Percentiles rank a stretch among this genome's conserved stretches.
Conservation (phyloP, 176 grass and related monocot genomes). For the Lolium multiflorum region DNA sequence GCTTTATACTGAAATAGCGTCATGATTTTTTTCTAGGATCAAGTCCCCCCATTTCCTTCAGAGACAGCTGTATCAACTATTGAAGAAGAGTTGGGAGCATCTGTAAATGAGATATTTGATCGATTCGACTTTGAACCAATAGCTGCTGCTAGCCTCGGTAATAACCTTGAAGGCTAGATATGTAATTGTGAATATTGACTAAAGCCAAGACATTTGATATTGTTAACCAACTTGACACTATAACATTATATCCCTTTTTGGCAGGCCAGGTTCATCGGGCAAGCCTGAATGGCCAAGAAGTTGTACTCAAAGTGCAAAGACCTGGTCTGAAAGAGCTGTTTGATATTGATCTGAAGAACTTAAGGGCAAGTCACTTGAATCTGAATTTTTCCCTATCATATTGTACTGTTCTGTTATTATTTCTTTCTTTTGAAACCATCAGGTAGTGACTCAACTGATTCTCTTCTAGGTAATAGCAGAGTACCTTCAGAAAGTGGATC, state of each 20-base stretch:
- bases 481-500: conserved; percentile 98
- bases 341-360: conserved; percentile 99
- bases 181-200: conserved; percentile 27
- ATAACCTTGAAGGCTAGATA: conserved; percentile 17
- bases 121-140: conserved; percentile 97
- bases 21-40: conserved; percentile 63
- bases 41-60: conserved; percentile 97
- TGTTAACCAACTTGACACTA: conserved; percentile 27
- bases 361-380: conserved; percentile 64
- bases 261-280: conserved; percentile 98
- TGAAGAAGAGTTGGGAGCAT: conserved; percentile 84
- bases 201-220: conserved; percentile 15
- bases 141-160: conserved; percentile 99
- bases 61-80: conserved; percentile 87
- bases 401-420: conserved; percentile 1
- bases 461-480: conserved; percentile 88
- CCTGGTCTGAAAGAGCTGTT: conserved; percentile 94
- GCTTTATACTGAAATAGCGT: not conserved
- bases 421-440: conserved; percentile 38
- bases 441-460: conserved; percentile 40
- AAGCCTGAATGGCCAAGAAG: conserved; percentile 81
- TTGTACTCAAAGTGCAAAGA: conserved; percentile 98
- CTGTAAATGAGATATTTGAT: conserved; percentile 85
- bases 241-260: conserved; percentile 59
- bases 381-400: conserved; percentile 7